phyloP scores from a whole-genome alignment of 129 eudicot species.

The sunflower (Helianthus annuus) region DNA sequence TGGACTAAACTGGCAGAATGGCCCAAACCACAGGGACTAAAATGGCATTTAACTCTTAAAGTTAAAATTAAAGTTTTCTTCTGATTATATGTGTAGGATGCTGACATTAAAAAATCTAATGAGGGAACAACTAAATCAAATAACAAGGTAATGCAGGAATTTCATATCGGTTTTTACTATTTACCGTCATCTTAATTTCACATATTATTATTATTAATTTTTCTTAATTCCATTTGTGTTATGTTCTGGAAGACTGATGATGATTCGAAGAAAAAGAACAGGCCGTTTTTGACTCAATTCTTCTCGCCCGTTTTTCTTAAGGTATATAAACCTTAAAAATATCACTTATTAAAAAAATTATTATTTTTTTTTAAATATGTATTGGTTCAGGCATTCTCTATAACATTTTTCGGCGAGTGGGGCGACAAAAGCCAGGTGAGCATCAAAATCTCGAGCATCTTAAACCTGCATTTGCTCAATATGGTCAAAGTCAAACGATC shows the following conservation, averaged over 20 bases:
- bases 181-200: no score
- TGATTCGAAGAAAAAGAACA: constrained; percentile 60
- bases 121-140: constrained; percentile 35
- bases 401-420: constrained; percentile 92
- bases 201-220: no score
- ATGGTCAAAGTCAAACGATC: neutral
- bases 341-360: neutral
- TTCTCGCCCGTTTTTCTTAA: constrained; percentile 81
- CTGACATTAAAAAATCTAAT: constrained; percentile 57
- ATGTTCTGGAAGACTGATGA: constrained; percentile 52
- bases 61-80: neutral
- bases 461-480: neutral
- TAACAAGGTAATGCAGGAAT: no score
- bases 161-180: no score
- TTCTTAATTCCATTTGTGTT: no score
- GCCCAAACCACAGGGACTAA: no score
- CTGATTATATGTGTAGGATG: constrained; percentile 53
- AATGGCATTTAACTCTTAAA: no score
- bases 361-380: neutral
- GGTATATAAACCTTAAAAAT: constrained; percentile 31
- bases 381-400: constrained; percentile 68
- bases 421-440: constrained; percentile 95
- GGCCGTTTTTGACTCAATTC: constrained; percentile 69
- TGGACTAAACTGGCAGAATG: no score
- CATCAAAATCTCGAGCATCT: constrained; percentile 11